These are phyloP conservation scores for Globisporangium solare DNA, from an alignment of 352 stramenopile genomes.

Conservation along the genomic window DNA sequence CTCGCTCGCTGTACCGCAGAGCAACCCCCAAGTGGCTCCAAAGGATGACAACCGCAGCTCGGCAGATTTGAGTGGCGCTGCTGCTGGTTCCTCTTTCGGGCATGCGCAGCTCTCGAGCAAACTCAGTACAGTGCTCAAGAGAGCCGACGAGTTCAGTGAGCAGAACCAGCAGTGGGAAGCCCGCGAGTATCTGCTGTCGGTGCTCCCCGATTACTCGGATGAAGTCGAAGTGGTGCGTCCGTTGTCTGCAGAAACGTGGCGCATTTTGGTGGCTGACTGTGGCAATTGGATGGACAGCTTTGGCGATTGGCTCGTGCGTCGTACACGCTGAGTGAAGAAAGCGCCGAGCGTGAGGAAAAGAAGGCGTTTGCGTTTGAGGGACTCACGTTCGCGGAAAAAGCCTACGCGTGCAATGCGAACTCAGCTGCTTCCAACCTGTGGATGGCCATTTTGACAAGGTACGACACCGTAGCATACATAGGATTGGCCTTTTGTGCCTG, in stretches of 20 bases:
- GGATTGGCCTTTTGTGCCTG: neutral
- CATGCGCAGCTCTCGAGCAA: slow-evolving; percentile 23
- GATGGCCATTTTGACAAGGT: slow-evolving; percentile 73
- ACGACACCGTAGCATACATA: neutral
- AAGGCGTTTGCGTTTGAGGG: slow-evolving; percentile 56
- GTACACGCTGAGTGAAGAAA: slow-evolving; percentile 58
- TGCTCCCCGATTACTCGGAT: slow-evolving; percentile 27
- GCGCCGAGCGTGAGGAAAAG: slow-evolving; percentile 34
- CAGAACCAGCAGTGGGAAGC: slow-evolving; percentile 38
- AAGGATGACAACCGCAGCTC: neutral
- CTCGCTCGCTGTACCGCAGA: neutral
- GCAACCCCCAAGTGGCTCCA: neutral
- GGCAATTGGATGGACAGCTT: slow-evolving; percentile 23
- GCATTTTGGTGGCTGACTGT: neutral
- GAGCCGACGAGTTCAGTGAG: slow-evolving; percentile 46
- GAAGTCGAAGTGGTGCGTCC: slow-evolving; percentile 43
- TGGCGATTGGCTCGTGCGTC: slow-evolving; percentile 60
- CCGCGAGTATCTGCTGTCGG: slow-evolving; percentile 34
- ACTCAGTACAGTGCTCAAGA: slow-evolving; percentile 26
- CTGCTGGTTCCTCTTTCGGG: neutral
- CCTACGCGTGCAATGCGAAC: slow-evolving; percentile 41
- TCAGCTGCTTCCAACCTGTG: slow-evolving; percentile 61
- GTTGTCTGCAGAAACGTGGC: neutral
- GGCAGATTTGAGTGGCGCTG: slow-evolving; percentile 19
- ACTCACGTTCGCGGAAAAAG: slow-evolving; percentile 40